phyloP scores from a whole-genome alignment of 2,329 filamentous ascomycete genomes.

The Seiridium cupressi region DNA sequence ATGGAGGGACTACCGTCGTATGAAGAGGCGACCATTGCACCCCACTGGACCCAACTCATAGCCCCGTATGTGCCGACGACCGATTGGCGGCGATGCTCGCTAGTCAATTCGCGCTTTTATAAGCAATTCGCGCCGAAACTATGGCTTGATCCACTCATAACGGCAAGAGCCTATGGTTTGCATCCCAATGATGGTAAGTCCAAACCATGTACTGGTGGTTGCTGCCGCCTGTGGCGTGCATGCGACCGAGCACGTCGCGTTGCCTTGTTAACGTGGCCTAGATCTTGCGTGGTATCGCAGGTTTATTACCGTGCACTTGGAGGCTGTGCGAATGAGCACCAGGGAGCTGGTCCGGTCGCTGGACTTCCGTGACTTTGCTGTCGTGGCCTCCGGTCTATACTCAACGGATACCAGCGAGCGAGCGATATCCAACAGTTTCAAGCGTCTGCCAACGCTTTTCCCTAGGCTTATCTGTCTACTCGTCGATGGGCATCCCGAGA shows the following conservation, averaged over 20 bases:
- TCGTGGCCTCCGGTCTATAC: slow-evolving; percentile 38
- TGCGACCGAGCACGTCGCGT: no score
- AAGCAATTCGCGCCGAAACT: slow-evolving; percentile 48
- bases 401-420: slow-evolving; percentile 34
- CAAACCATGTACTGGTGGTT: no score
- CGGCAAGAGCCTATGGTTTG: slow-evolving; percentile 36
- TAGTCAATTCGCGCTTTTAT: slow-evolving; percentile 47
- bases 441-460: slow-evolving; percentile 34
- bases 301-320: slow-evolving; percentile 42
- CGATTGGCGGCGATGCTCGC: slow-evolving; percentile 45
- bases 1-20: slow-evolving; percentile 51
- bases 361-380: slow-evolving; percentile 45
- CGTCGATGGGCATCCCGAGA: slow-evolving; percentile 43
- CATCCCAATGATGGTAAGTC: slow-evolving; percentile 44
- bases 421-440: slow-evolving; percentile 39
- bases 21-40: slow-evolving; percentile 42
- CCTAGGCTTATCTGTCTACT: slow-evolving; percentile 45
- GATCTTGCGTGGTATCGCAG: slow-evolving; percentile 48
- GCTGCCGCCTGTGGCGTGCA: no score
- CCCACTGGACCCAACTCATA: slow-evolving; percentile 49
- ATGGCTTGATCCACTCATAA: slow-evolving; percentile 49
- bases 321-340: slow-evolving; percentile 32
- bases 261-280: slow-evolving; percentile 19
- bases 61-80: slow-evolving; percentile 39
- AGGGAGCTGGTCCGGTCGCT: slow-evolving; percentile 43